phyloP scores from a whole-genome alignment of 2,329 filamentous ascomycete genomes.

The Arthrobotrys entomopaga region DNA sequence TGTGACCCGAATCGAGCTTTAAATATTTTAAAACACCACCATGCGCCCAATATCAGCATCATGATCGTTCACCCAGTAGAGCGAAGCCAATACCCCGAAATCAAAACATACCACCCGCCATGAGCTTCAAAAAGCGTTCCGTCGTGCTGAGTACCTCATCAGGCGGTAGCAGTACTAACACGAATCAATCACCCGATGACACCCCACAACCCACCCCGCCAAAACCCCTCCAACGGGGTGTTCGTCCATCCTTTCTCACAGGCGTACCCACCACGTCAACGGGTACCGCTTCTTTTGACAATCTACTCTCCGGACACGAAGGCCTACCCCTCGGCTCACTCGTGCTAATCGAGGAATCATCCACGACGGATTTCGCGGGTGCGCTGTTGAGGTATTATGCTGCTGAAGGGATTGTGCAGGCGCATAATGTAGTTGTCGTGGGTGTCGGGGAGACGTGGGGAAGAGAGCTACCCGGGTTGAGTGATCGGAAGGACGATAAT shows the following conservation, averaged over 20 bases:
- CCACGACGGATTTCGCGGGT: conserved; percentile 92
- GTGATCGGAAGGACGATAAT: conserved; percentile 64
- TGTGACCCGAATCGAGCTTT: too few species aligned
- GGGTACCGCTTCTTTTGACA: conserved; percentile 85
- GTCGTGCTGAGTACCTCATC: conserved; percentile 64
- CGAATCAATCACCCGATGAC: neutral
- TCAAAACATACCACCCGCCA: conserved; percentile 59
- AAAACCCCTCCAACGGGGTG: conserved; percentile 58
- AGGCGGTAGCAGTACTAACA: neutral
- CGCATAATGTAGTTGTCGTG: conserved; percentile 86
- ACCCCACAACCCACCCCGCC: conserved; percentile 56
- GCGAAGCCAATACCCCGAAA: neutral
- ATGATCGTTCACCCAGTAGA: conserved; percentile 20
- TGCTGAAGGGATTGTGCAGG: conserved; percentile 90
- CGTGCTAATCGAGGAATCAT: conserved; percentile 80
- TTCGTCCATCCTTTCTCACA: conserved; percentile 87
- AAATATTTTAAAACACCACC: neutral
- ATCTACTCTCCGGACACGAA: conserved; percentile 83
- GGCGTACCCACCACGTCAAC: conserved; percentile 90
- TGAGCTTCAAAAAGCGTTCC: conserved; percentile 77
- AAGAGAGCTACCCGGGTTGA: conserved; percentile 75
- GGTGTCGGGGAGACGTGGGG: conserved; percentile 83
- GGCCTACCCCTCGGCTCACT: conserved; percentile 84
- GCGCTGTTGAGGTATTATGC: conserved; percentile 87
- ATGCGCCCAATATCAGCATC: conserved; percentile 13